A percentile compares a stretch with the other conserved stretches of the same genome.
Evolutionary conservation across 371 early-diverging fungal species (phyloP).

Genomic region (Apophysomyces ossiformis): DNA sequence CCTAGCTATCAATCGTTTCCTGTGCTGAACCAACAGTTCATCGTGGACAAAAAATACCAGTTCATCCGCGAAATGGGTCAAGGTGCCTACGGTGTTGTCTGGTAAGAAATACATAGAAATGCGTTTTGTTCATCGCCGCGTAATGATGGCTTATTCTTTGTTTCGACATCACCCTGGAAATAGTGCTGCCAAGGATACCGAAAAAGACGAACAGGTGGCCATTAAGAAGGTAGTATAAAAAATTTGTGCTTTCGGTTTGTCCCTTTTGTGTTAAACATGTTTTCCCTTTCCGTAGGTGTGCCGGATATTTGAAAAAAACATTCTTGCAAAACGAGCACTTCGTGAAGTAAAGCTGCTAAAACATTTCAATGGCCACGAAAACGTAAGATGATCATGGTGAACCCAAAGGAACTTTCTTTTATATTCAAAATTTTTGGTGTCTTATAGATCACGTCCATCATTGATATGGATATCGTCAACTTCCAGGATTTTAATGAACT

Average conservation of each 20-base stretch:
- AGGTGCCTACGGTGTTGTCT: slow-evolving; percentile 81
- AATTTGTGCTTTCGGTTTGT: slow-evolving; percentile 14
- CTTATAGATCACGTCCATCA: slow-evolving; percentile 80
- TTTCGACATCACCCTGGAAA: slow-evolving; percentile 10
- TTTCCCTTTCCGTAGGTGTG: slow-evolving; percentile 33
- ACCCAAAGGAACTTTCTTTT: neutral
- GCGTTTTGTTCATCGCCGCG: neutral
- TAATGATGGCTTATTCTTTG: neutral
- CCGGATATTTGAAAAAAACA: slow-evolving; percentile 76
- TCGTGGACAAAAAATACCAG: slow-evolving; percentile 76
- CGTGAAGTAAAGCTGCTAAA: slow-evolving; percentile 89
- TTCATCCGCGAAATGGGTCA: slow-evolving; percentile 89
- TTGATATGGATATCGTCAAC: slow-evolving; percentile 60
- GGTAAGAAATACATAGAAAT: slow-evolving; percentile 15
- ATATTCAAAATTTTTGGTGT: neutral
- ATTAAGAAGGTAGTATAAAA: slow-evolving; percentile 79
- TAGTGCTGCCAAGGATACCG: slow-evolving; percentile 81
- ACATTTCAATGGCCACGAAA: slow-evolving; percentile 91
- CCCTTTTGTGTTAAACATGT: neutral
- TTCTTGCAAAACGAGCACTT: slow-evolving; percentile 85
- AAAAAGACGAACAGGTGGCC: slow-evolving; percentile 86
- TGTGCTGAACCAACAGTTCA: slow-evolving; percentile 72
- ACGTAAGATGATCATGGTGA: slow-evolving; percentile 55
- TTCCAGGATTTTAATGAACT: slow-evolving; percentile 82
- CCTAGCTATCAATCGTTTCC: slow-evolving; percentile 63